Base-by-base conservation (phyloP, 2,329 filamentous ascomycete species). In the Colletotrichum cuscutae region DNA sequence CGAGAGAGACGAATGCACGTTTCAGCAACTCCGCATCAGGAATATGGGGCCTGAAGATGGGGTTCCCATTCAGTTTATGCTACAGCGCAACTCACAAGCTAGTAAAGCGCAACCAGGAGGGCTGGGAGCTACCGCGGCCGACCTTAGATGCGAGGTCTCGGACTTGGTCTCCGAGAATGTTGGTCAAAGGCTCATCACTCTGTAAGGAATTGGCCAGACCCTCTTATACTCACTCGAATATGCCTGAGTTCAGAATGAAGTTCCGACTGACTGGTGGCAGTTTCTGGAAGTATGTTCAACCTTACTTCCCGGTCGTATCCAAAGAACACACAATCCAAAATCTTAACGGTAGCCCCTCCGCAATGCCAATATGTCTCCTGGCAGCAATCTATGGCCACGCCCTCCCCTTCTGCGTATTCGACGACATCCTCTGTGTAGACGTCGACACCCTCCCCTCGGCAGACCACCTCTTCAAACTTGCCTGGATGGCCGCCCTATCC, bases 271-370 rank as follows among this genome's bases (percentile, higher is more conserved):
- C 5, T 2, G 2, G 49, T 13, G 3, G 9, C n/a, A 63, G 69
- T 22, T 72, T 72, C n/a, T 72, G 69, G 69, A 59, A 42, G 11
- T 72, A 68, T 9, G 37, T 72, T 0, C 69, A 72, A 24, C 69
- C 69, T 5, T 72, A 72, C 26, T 72, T 72, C 9, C 69, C 69
- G 1, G n/a, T 68, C 5, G 32, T 72, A 2, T 72, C 69, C 1
- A 37, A 49, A 12, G 65, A 72, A 26, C 26, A 46, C 30, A 59
- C 58, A 5, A 15, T 46, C 2, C 13, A 15, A 2, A 28, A 53
- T 6, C 24, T 30, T 3, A 42, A 58, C 52, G 37, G 58, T 2
- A 30, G 62, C 8, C 69, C 65, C 24, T 68, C 64, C n/a, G 9
- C 52, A 4, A 30, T 72, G 5, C 65, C 69, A 4, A 59, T 37